Base-by-base conservation (phyloP, 2,329 filamentous ascomycete genomes). In the Colletotrichum karsti region DNA sequence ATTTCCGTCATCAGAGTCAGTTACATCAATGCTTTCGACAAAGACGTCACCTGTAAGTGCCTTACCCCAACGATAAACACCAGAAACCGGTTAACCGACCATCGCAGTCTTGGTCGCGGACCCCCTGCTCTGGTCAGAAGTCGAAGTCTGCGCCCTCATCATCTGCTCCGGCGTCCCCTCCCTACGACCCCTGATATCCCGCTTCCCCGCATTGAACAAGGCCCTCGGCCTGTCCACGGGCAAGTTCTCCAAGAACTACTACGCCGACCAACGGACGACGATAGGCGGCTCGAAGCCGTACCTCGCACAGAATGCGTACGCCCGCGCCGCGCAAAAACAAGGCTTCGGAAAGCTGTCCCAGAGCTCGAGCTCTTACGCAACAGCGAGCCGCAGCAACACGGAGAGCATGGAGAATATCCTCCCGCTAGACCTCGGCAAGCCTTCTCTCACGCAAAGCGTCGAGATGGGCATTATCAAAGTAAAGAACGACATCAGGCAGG, bases 141-240 rank as follows among this genome's bases (percentile, higher is more conserved):
- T 74, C 15, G 74, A 79, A 61, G 65, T 77, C 7, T 75, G 73
- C 53, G 69, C 74, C n/a, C 73, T 79, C 3, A 71, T 80, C 8
- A 70, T 77, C 20, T 78, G 76, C 69, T 76, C 77, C 6, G 77
- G 73, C 50, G 75, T 78, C 24, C 77, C 75, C 3, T 78, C 76
- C 6, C 62, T 78, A 7, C 72, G 74, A 48, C 74, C 75, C 33
- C 67, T 77, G 20, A 69, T 74, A n/a, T 69, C 74, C 7, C 74
- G 72, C 66, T 72, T 76, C 24, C 77, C 75, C 2, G 72, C 70
- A 30, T 71, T 78, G 56, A 77, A 74, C 63, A 75, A 69, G 39
- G 70, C 73, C 9, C 71, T 78, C 22, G 76, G 76, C 5, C 62
- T 78, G 4, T 76, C 76, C 12, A 66, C 69, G 8, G 69, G 60